A percentile compares a stretch with the other conserved stretches of the same genome.
Conservation (phyloP, 2,329 filamentous ascomycete genomes). For the Alternaria incomplexa region DNA sequence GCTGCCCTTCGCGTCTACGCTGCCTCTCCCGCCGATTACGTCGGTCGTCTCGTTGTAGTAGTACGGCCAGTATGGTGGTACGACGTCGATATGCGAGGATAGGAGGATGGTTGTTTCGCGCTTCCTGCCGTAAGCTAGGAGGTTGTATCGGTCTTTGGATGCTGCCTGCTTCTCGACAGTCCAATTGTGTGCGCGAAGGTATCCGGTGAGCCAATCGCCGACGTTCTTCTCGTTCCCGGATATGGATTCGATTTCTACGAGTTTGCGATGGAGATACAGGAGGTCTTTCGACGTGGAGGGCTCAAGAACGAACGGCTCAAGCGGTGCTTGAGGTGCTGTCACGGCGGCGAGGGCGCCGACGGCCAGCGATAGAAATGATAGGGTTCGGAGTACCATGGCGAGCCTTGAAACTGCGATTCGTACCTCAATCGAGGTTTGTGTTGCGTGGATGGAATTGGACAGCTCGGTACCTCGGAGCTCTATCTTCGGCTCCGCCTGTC, state of each 20-base stretch:
- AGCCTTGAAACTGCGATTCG: no score
- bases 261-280: constrained; percentile 73
- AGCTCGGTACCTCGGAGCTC: no score
- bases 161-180: constrained; percentile 66
- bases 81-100: constrained; percentile 82
- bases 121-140: constrained; percentile 69
- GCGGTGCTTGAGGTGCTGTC: not conserved
- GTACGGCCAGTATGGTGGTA: constrained; percentile 73
- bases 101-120: constrained; percentile 67
- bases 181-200: constrained; percentile 67
- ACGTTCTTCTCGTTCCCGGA: constrained; percentile 72
- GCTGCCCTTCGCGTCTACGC: constrained; percentile 65
- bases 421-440: no score
- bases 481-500: no score
- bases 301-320: constrained; percentile 24
- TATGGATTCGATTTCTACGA: constrained; percentile 77
- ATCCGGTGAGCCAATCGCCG: constrained; percentile 70
- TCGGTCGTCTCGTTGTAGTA: constrained; percentile 56
- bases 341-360: constrained; percentile 7
- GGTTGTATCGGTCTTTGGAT: constrained; percentile 68
- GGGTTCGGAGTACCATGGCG: no score
- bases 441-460: no score
- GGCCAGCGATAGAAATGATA: no score
- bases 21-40: constrained; percentile 73
- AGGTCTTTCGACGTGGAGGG: constrained; percentile 54